Evolutionary conservation across 352 stramenopile genomes (phyloP).

Genomic region (Phytophthora pini): DNA sequence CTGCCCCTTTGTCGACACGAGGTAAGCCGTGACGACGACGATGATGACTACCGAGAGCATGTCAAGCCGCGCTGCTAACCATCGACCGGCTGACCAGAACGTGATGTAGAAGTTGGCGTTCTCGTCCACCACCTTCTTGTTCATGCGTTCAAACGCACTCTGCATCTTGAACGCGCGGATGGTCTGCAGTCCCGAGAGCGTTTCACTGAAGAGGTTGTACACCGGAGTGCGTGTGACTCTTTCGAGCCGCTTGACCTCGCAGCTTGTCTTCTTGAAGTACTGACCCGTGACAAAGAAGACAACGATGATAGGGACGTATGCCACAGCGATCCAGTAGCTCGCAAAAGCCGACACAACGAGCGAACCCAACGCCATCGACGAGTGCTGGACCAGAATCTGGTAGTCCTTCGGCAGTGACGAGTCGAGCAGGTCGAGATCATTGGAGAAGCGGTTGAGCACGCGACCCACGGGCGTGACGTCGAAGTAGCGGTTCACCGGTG

Average conservation of each 20-base stretch:
- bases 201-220: constrained; percentile 27
- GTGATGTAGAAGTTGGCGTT: constrained; percentile 50
- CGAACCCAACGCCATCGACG: constrained; percentile 17
- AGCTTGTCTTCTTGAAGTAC: constrained; percentile 76
- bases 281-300: constrained; percentile 18
- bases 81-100: constrained; percentile 76
- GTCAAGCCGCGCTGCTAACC: constrained; percentile 93
- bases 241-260: constrained; percentile 95
- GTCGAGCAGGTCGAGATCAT: constrained; percentile 56
- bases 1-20: constrained; percentile 66
- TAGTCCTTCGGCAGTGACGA: constrained; percentile 49
- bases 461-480: constrained; percentile 54
- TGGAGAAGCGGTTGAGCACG: constrained; percentile 58
- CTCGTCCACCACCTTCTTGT: constrained; percentile 48
- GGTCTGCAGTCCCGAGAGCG: constrained; percentile 21
- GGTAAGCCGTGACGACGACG: constrained; percentile 81
- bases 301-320: constrained; percentile 19
- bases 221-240: constrained; percentile 54
- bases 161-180: constrained; percentile 47
- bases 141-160: constrained; percentile 39
- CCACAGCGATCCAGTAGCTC: constrained; percentile 27
- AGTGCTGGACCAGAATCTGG: constrained; percentile 28
- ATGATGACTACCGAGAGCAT: constrained; percentile 86
- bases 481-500: constrained; percentile 54
- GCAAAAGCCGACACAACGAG: constrained; percentile 27